These are phyloP conservation scores for Aaosphaeria arxii DNA, from an alignment of 2,329 filamentous ascomycete species.

Conservation along the genomic window DNA sequence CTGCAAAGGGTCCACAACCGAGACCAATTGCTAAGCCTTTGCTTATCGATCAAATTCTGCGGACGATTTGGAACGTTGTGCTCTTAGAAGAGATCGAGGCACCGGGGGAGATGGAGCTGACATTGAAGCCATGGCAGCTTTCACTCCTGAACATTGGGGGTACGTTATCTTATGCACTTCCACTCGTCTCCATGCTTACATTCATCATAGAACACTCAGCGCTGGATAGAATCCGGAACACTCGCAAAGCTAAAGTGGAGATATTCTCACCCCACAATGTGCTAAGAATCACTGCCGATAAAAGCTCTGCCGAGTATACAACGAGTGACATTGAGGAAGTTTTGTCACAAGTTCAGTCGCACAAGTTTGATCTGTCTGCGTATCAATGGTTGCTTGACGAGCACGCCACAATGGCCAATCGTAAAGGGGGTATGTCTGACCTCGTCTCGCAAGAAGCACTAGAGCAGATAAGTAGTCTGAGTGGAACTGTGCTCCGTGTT, in stretches of 20 bases:
- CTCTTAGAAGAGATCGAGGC: constrained; percentile 35
- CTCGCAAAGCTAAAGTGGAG: constrained; percentile 29
- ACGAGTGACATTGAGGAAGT: constrained; percentile 31
- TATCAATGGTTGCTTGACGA: constrained; percentile 11
- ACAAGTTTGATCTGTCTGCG: constrained; percentile 13
- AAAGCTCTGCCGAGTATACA: constrained; percentile 33
- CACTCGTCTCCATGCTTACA: neutral
- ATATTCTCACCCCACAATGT: constrained; percentile 19
- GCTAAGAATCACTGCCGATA: constrained; percentile 37
- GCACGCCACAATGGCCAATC: neutral
- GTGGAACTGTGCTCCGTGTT: constrained; percentile 4
- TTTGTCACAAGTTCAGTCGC: constrained; percentile 13
- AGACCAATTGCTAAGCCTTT: constrained; percentile 22
- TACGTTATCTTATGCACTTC: constrained; percentile 1
- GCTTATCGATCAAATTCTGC: constrained; percentile 33
- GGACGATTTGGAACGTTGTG: constrained; percentile 28
- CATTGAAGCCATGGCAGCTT: constrained; percentile 31
- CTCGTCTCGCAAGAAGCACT: neutral
- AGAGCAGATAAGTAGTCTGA: constrained; percentile 11
- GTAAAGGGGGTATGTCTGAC: neutral
- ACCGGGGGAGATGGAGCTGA: constrained; percentile 33
- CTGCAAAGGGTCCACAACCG: constrained; percentile 3
- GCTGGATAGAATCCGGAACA: constrained; percentile 20
- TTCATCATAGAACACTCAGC: neutral
- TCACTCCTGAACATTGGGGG: constrained; percentile 25